These are phyloP conservation scores for Danielozyma ontarioensis DNA, from an alignment of 805 yeast genomes.

Conservation along the genomic window DNA sequence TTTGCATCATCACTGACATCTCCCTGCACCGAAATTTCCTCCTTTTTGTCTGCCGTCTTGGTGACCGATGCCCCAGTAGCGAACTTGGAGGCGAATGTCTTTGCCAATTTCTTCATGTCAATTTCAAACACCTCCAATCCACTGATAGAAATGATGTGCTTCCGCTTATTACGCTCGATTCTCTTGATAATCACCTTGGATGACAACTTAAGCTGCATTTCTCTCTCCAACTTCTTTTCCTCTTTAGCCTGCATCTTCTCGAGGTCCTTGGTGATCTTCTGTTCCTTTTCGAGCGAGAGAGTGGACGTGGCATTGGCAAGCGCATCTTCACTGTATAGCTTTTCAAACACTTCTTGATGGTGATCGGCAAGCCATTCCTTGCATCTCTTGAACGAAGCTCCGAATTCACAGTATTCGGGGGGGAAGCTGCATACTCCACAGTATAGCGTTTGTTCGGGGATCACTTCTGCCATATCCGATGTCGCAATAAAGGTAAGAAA, in stretches of 20 bases:
- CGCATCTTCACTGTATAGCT: conserved; percentile 58
- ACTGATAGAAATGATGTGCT: conserved; percentile 77
- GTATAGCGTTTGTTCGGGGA: conserved; percentile 45
- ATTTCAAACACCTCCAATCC: conserved; percentile 87
- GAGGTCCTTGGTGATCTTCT: conserved; percentile 73
- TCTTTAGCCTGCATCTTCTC: conserved; percentile 83
- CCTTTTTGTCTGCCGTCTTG: conserved; percentile 85
- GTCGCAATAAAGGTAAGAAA: not conserved
- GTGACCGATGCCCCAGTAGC: conserved; percentile 95
- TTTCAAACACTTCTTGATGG: conserved; percentile 50
- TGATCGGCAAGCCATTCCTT: conserved; percentile 71
- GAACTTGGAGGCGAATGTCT: conserved; percentile 87
- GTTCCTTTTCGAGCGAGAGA: conserved; percentile 71
- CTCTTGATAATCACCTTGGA: conserved; percentile 79
- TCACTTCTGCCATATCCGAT: conserved; percentile 21
- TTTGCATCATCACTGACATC: conserved; percentile 92
- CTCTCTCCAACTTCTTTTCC: conserved; percentile 80
- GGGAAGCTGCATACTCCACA: conserved; percentile 82
- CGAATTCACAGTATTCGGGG: conserved; percentile 92
- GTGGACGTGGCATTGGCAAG: conserved; percentile 54
- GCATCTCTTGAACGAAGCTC: conserved; percentile 75
- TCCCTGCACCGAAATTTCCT: conserved; percentile 89
- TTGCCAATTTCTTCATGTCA: conserved; percentile 86
- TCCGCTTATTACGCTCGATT: conserved; percentile 85
- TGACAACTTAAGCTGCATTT: conserved; percentile 69